Evolutionary conservation across 768 basidiomycete species (phyloP), one percentile per base, ranked within the genome.

Genomic region (Boletus subcaerulescens): DNA sequence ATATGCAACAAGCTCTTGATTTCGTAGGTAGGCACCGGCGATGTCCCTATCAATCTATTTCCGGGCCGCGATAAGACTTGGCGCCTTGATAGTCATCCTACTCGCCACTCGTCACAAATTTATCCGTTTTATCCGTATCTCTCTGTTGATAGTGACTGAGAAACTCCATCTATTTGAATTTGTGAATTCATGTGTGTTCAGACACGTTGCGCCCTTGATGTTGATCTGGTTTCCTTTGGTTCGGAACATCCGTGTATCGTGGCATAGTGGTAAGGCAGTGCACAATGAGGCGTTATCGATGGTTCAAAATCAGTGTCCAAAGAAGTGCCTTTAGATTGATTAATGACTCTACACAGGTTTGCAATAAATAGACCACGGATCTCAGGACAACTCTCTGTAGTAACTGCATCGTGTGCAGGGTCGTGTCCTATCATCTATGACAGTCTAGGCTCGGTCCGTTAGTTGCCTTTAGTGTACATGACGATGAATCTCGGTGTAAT

Each of bases 401-500:
- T 52, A 57, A 52, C 53, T 53, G 46, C 60, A 60, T 55, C 55
- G 55, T 65, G 60, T 47, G 42, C 29, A 41, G 57, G 54, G 53
- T 52, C 46, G 50, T 50, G 56, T 42, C 36, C 47, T 20, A 20
- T 20, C 20, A 20, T 20, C 20, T 20, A 57, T 40, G 52, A 35
- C 20, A 52, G 61, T 42, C 60, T 41, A 60, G 68, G 45, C 61
- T 50, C 47, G 10, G 41, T 40, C 60, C n/a, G 24, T 65, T 57
- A 71, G 32, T 29, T 65, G 48, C 67, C 74, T 59, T 74, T 77
- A 31, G 72, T 75, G 60, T 86, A 86, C 76, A 86, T 77, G 65
- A 85, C 73, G 55, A 85, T 69, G 64, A 79, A 84, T 56, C 74
- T 78, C 50, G 84, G 83, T 48, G 81, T 68, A 40, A 86, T 80